Conservation (phyloP, 805 yeast genomes). For the Isabelozyma gotoi region DNA sequence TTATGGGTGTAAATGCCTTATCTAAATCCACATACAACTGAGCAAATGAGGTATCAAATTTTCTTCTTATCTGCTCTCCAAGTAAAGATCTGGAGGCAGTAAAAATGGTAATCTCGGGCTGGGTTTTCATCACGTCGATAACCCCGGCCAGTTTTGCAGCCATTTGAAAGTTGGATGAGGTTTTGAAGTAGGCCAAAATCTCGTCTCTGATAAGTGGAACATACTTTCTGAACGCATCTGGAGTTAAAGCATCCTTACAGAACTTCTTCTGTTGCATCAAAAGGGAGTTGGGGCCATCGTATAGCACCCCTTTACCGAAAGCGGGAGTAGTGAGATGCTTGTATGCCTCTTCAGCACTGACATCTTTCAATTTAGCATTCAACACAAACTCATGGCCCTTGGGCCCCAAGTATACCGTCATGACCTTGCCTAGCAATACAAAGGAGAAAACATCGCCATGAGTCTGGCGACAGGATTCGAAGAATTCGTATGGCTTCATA, state of each 20-base stretch:
- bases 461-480: constrained; percentile 70
- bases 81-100: constrained; percentile 90
- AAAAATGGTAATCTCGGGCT: constrained; percentile 93
- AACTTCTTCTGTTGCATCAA: constrained; percentile 99
- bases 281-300: constrained; percentile 91
- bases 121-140: constrained; percentile 72
- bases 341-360: constrained; percentile 95
- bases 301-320: constrained; percentile 97
- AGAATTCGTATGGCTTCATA: constrained; percentile 89
- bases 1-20: constrained; percentile 94
- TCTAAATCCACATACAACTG: constrained; percentile 85
- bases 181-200: constrained; percentile 60
- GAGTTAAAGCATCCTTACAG: constrained; percentile 84
- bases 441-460: constrained; percentile 94
- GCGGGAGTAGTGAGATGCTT: constrained; percentile 96
- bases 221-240: constrained; percentile 77
- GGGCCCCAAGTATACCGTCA: constrained; percentile 97
- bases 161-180: constrained; percentile 49
- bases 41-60: constrained; percentile 82
- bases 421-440: constrained; percentile 80
- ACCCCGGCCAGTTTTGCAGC: constrained; percentile 41
- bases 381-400: constrained; percentile 96
- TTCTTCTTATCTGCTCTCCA: constrained; percentile 87
- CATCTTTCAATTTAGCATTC: constrained; percentile 85
- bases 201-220: constrained; percentile 89